A percentile compares a stretch with the other conserved stretches of the same genome.
phyloP scores from a whole-genome alignment of 2,329 filamentous ascomycete species.

The Fusarium marasasianum region DNA sequence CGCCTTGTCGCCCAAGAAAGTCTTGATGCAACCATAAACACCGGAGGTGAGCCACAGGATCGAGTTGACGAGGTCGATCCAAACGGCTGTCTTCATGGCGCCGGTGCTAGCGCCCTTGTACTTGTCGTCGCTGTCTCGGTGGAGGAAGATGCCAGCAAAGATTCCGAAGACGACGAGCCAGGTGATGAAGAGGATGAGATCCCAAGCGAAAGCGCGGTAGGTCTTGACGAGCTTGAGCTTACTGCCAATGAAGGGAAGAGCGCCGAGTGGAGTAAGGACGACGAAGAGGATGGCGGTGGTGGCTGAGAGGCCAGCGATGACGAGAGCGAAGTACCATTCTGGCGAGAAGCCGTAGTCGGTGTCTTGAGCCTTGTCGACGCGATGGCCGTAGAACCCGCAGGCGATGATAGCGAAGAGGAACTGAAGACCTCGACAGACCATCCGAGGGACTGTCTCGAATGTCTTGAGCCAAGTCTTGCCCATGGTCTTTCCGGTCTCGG shows the following conservation, averaged over 20 bases:
- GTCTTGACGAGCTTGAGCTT: slow-evolving; percentile 49
- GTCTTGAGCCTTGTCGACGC: slow-evolving; percentile 56
- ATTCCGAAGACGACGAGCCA: slow-evolving; percentile 78
- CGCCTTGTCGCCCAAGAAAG: slow-evolving; percentile 53
- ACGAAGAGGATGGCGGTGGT: slow-evolving; percentile 59
- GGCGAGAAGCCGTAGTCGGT: slow-evolving; percentile 54
- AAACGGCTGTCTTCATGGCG: slow-evolving; percentile 76
- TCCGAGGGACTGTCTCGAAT: slow-evolving; percentile 59
- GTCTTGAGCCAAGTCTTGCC: slow-evolving; percentile 57
- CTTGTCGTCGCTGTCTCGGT: slow-evolving; percentile 61
- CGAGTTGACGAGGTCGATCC: slow-evolving; percentile 75
- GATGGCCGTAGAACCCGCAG: slow-evolving; percentile 73
- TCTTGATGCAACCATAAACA: slow-evolving; percentile 53
- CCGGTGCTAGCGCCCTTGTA: slow-evolving; percentile 56
- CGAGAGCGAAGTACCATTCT: slow-evolving; percentile 72
- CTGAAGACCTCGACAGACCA: slow-evolving; percentile 71
- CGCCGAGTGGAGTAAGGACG: slow-evolving; percentile 49
- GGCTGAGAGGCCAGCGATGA: slow-evolving; percentile 64
- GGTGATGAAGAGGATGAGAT: slow-evolving; percentile 53
- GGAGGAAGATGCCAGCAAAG: slow-evolving; percentile 76
- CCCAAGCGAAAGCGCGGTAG: slow-evolving; percentile 57
- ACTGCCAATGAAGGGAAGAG: slow-evolving; percentile 48
- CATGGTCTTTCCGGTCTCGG: slow-evolving; percentile 52
- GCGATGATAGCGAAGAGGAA: slow-evolving; percentile 75
- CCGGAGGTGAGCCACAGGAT: slow-evolving; percentile 69